Evolutionary conservation across 768 basidiomycete species (phyloP), one percentile per base, ranked within the genome.

Genomic region (Russula ochroleuca): DNA sequence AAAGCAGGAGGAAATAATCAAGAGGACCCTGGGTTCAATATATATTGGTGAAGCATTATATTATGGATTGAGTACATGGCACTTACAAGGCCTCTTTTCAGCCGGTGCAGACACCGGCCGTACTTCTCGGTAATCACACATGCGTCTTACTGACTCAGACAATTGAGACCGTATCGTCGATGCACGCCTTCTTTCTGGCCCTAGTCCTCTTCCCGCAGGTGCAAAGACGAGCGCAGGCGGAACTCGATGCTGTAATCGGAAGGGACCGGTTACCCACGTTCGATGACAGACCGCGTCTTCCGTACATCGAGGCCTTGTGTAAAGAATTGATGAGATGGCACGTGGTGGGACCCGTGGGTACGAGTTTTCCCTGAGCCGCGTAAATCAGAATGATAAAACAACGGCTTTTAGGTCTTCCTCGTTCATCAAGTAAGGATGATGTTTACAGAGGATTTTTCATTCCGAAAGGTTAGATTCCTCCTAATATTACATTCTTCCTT

Each of bases 211-310:
- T 58, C 38, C 61, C 61, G 6, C 43, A 58, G 3, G 57, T 63
- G 7, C 61, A 63, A 51, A 58, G 15, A 17, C 56, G 51, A 8
- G 65, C 65, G 2, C 65, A 74, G 64, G 66, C 43, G 10, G 72
- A 75, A 47, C 61, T 75, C 19, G 72, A 73, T 57, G 25, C 41
- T 6, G 68, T 74, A 35, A 48, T 73, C 2, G 72, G 71, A 11
- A 28, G 58, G 23, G 65, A 69, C 8, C 59, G 73, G 31, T 51
- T 75, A 10, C 75, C 75, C 1, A 70, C 64, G 13, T 65, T 72
- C 23, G 54, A 56, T 6, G 73, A 74, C 52, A 62, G 70, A 31
- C 41, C 47, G 19, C 28, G 58, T n/a, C 49, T 50, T 31, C 49
- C 49, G 8, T 50, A 50, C 25, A 28, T 50, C 14, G 49, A 50